Conservation (phyloP, 2,329 filamentous ascomycete species). For the Colletotrichum musicola region DNA sequence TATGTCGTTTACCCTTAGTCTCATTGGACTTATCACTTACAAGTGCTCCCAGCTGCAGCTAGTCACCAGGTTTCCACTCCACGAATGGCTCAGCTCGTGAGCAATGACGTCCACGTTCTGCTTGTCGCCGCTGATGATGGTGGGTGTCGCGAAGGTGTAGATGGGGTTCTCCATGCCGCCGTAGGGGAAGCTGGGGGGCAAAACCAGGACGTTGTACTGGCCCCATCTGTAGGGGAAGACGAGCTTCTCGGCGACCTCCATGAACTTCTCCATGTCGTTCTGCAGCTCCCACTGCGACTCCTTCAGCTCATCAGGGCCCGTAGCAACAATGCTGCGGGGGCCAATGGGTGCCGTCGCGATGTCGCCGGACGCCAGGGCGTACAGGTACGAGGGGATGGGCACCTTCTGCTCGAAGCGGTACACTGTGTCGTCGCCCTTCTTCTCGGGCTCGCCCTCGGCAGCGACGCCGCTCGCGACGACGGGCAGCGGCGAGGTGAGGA, state of each 20-base stretch:
- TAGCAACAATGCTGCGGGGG: conserved; percentile 85
- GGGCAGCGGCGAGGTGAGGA: conserved; percentile 85
- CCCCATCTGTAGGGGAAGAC: conserved; percentile 95
- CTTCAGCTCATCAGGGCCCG: conserved; percentile 87
- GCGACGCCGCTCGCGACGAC: conserved; percentile 91
- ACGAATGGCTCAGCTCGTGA: conserved; percentile 82
- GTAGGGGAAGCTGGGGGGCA: conserved; percentile 92
- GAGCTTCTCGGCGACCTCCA: conserved; percentile 83
- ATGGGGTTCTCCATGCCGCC: conserved; percentile 94
- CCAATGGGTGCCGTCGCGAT: conserved; percentile 89
- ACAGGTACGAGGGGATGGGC: conserved; percentile 94
- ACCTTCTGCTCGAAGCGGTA: conserved; percentile 92
- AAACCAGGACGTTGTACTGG: conserved; percentile 91
- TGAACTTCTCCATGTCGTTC: conserved; percentile 90
- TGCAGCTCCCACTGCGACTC: conserved; percentile 93
- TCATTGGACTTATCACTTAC: conserved; percentile 54
- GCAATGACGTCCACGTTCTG: conserved; percentile 98
- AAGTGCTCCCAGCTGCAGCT: conserved; percentile 87
- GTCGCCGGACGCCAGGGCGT: conserved; percentile 90
- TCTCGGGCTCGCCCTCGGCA: conserved; percentile 59
- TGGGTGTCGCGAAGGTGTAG: conserved; percentile 95
- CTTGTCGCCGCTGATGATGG: conserved; percentile 89
- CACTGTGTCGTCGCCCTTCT: conserved; percentile 69
- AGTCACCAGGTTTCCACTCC: conserved; percentile 89
- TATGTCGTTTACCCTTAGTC: neutral